A percentile compares a stretch with the other conserved stretches of the same genome.
Evolutionary conservation across 495 filamentous ascomycete genomes (phyloP).

Genomic region (Saxophila tyrrhenica): DNA sequence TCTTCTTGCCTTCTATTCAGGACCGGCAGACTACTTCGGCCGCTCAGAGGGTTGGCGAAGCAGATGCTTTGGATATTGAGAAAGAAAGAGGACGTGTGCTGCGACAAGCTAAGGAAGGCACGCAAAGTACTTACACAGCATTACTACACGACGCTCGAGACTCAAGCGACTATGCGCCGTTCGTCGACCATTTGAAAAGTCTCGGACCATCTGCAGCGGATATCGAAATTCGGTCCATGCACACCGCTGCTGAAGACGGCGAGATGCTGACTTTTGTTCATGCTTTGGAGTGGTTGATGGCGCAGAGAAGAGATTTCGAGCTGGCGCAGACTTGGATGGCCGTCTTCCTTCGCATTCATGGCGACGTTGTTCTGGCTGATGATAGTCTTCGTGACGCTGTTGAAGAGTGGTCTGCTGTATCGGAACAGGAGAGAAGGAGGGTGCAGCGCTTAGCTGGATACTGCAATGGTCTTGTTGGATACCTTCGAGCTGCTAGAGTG

Average conservation of each 20-base stretch:
- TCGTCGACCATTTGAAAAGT: constrained; percentile 65
- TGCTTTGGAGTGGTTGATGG: constrained; percentile 59
- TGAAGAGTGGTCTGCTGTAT: constrained; percentile 28
- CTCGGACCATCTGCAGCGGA: constrained; percentile 70
- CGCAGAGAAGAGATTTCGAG: constrained; percentile 68
- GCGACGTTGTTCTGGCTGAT: constrained; percentile 38
- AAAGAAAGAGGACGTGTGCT: constrained; percentile 43
- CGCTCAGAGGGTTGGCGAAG: constrained; percentile 8
- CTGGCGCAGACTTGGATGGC: constrained; percentile 93
- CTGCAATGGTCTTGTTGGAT: constrained; percentile 78
- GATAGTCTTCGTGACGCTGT: constrained; percentile 34
- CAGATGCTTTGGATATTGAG: constrained; percentile 29
- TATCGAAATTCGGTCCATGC: constrained; percentile 74
- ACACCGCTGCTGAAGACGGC: constrained; percentile 30
- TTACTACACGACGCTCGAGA: constrained; percentile 41
- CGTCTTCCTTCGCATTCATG: constrained; percentile 73
- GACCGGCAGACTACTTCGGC: constrained; percentile 13
- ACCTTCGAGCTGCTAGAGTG: constrained; percentile 52
- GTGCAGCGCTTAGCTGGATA: constrained; percentile 70
- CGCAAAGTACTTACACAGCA: constrained; percentile 43
- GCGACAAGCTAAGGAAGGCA: constrained; percentile 15
- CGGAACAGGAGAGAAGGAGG: constrained; percentile 55
- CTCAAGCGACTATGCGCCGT: constrained; percentile 34
- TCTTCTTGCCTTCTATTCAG: constrained; percentile 71
- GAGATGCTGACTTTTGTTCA: constrained; percentile 61